Evolutionary conservation across 2,329 filamentous ascomycete genomes (phyloP), one percentile per base, ranked within the genome.

Genomic region (Exophiala bonariae): DNA sequence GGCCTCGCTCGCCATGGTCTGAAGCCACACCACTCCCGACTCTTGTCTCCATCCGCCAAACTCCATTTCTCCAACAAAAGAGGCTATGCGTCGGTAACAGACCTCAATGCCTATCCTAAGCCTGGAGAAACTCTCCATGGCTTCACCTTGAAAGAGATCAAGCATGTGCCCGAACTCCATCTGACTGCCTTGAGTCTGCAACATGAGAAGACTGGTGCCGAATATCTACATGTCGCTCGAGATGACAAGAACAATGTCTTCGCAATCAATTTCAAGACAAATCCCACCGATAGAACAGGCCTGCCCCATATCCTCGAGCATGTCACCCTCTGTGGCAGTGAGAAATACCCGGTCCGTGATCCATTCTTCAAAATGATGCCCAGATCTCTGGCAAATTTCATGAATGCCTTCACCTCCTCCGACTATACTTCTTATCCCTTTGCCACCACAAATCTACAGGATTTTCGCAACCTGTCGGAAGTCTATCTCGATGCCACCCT

Each of bases 291-390:
- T 70, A 90, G 93, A 63, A 97, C 93, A 0, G 93, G 93, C 41
- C 84, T 99, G 34, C 93, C 93, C 14, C 93, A 99, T 71, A 97
- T 99, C 59, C 78, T 99, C 47, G 93, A 99, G 74, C 93, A 99
- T 72, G 96, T 93, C 16, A 97, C 93, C 1, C 75, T 99, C 34
- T 99, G 93, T 64, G 93, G 93, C 17, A 97, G 92, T 64, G 78
- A 95, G 66, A 96, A 95, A 85, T 95, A 91, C 65, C 93, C 93
- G n/a, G 92, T 99, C 49, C 89, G 93, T 53, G 93, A 99, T 63
- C 93, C 93, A 0, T 99, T 99, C 77, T 99, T 99, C 78, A 99
- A 97, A 79, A 99, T 99, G 93, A 80, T 99, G 19, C 93, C 93
- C 17, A 84, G 93, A 59, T 96, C 93, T 4, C 79, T 99, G n/a